Base-by-base conservation (phyloP, 129 eudicot genomes). In the Oenanthe sinensis region DNA sequence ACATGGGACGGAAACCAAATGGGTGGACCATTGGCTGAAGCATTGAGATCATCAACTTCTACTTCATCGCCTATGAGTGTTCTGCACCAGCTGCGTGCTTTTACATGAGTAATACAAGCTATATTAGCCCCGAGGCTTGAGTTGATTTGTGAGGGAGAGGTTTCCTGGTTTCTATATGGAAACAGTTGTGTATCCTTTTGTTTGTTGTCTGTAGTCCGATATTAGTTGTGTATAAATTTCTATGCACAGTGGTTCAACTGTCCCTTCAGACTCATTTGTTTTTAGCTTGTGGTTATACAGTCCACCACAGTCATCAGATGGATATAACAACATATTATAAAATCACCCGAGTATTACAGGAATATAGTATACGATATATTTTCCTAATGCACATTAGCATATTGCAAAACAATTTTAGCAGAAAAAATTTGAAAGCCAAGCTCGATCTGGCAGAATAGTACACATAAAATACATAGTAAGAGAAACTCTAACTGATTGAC, bases 21-120 rank as follows among this genome's bases (percentile, higher is more conserved):
- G 95, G 97, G 97, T 2, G 98, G 98, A 16, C 98, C 98, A 2
- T 87, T 93, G 39, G 98, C 96, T 24, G 98, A 93, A 84, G 98
- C 96, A 1, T 71, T 93, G 83, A 87, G 98, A 45, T 88, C 90
- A 33, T 77, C 89, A 6, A 80, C 86, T 1, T 81, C 88, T 22
- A 67, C 82, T 3, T 85, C 98, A 0, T 93, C 97, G 0, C 98
- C 97, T 0, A 91, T 91, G 0, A 91, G 92, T 43, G 97, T 88
- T 74, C 86, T 93, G 6, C 91, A 89, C 79, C 90, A 90, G 81
- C 37, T 93, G 77, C 87, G 87, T 22, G 84, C 24, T n/a, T 58
- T 14, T 22, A 58, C 65, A n/a, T 58, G 87, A 40, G 93, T 87
- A 75, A 80, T 9, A 8, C 89, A 24, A 93, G 93, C 87, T 89